Base-by-base conservation (phyloP, 2,329 filamentous ascomycete species). In the Orbilia blumenaviensis region DNA sequence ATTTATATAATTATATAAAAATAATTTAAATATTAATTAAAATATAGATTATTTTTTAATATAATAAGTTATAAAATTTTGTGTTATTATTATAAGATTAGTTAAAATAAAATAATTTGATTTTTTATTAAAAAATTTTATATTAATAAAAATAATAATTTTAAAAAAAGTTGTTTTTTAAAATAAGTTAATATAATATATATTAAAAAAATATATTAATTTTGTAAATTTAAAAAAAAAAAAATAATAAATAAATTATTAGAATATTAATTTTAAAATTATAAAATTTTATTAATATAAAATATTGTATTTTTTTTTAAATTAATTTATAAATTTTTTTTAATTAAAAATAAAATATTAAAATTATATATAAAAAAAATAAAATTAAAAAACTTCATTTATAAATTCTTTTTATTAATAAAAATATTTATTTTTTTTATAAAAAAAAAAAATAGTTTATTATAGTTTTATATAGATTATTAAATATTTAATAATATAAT, bases 401-500 rank as follows among this genome's bases (percentile, higher is more conserved):
- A 44, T 8, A n/a, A n/a, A n/a, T n/a, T n/a, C n/a, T n/a, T n/a
- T n/a, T n/a, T n/a, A n/a, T n/a, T n/a, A n/a, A n/a, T 29, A 41
- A 34, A 21, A 23, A 63, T 3, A 32, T 27, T 27, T 29, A n/a
- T 41, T 34, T 29, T 18, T 27, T 64, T 64, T 72, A 23, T 64
- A 66, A 46, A 42, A 54, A 44, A 25, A 66, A 27, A 66, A 66
- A 54, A 4, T 48, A 56, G 27, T 16, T 3, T 36, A 66, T 38
- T 66, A 34, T 6, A 34, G 12, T 34, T 34, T 34, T 34, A 12
- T 34, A 12, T 34, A 34, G 12, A 34, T 34, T 34, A 34, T 34
- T 66, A 42, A 56, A 44, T 25, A 56, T 66, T 56, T 66, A 29
- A 12, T 66, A 66, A n/a, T 54, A 54, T n/a, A 66, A 66, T 44